Conservation (phyloP, 495 filamentous ascomycete species). For the Daldinia grandis region DNA sequence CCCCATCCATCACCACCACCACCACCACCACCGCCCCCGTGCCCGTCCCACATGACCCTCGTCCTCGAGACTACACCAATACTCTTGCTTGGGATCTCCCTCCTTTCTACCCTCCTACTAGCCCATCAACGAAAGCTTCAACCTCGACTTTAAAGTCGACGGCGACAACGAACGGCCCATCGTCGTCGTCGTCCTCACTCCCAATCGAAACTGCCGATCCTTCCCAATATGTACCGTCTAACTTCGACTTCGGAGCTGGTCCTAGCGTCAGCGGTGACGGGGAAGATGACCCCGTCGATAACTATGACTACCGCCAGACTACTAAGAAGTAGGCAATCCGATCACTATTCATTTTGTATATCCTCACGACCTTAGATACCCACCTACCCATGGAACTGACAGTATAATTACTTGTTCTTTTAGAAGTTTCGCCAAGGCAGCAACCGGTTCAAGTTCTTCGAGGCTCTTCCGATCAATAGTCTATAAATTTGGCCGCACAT, state of each 20-base stretch:
- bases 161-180: neutral
- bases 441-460: constrained; percentile 32
- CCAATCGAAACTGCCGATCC: constrained; percentile 4
- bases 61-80: constrained; percentile 29
- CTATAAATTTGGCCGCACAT: constrained; percentile 39
- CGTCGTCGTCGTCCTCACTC: neutral
- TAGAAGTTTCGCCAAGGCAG: constrained; percentile 28
- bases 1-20: constrained; percentile 23
- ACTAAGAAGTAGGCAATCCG: neutral
- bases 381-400: neutral
- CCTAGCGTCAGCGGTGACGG: neutral
- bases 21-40: too few relatives aligned
- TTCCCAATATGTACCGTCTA: constrained; percentile 24
- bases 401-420: neutral
- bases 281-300: neutral
- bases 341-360: neutral
- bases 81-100: constrained; percentile 17
- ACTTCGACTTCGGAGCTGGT: constrained; percentile 13
- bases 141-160: neutral
- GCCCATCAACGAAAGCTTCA: neutral
- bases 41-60: constrained; percentile 33
- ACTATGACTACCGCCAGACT: neutral
- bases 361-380: neutral
- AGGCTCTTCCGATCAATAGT: constrained; percentile 40
- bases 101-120: neutral